Evolutionary conservation across 1,284 basidiomycete genomes (phyloP), one percentile per base, ranked within the genome.

Genomic region (Cutaneotrichosporon dermatis): DNA sequence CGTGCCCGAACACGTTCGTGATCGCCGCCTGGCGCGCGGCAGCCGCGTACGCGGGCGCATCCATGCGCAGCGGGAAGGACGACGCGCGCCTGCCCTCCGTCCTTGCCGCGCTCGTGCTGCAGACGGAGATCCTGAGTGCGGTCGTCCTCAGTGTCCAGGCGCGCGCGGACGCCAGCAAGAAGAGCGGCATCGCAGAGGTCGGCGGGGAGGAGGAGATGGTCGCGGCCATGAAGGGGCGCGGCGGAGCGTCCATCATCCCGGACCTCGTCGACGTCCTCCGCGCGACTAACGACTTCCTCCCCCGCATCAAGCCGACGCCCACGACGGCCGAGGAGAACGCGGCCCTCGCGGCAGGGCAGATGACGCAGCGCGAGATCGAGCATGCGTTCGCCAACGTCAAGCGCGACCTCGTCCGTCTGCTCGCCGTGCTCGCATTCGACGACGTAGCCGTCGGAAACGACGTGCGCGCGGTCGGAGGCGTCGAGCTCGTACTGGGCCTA

Each of bases 401-500:
- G 59, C 64, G 71, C 33, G 80, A 93, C 59, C 81, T 94, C 25
- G 88, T 92, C 13, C 86, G 89, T 34, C 79, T 93, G 11, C 79
- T 95, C 25, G 89, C 88, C 2, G 83, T 90, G 55, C 77, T 93
- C 13, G 84, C 83, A 44, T 84, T 88, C 69, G 82, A 83, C 45
- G 80, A 83, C 66, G 83, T 76, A 67, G 79, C 74, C 15, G 83
- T 86, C 49, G 91, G 93, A 71, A 88, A 93, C 72, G 82, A 83
- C 6, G 83, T 88, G 43, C 82, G 91, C 42, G 77, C 76, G 48
- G 83, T 81, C 57, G 86, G 84, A 6, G 92, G 92, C 36, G 85
- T 95, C 59, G 82, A 85, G 57, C 82, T 90, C 45, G 82, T 95
- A 6, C 85, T 95, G 82, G 87, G 87, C 66, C 80, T 92, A 78